Evolutionary conservation across 2,329 filamentous ascomycete genomes (phyloP), one percentile per base, ranked within the genome.

Genomic region (Capronia epimyces): DNA sequence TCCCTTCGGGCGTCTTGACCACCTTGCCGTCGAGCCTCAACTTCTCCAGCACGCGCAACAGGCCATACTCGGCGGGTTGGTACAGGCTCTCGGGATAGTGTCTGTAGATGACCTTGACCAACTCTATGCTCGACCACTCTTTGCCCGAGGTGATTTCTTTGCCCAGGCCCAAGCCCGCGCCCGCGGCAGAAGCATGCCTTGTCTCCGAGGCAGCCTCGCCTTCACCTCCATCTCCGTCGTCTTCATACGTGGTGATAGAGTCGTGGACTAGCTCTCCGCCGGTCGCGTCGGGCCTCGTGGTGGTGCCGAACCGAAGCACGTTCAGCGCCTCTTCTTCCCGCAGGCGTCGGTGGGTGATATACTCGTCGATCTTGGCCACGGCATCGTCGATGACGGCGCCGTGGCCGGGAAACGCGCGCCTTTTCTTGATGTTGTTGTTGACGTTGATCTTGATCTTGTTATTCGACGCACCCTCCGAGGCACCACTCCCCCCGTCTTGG

Each of bases 101-200:
- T 46, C 76, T 78, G 66, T 98, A 98, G 27, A 98, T 88, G 25
- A 86, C 73, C 67, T 86, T 87, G n/a, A 96, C 91, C 57, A 97
- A 74, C 52, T 91, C 87, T 78, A 89, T 84, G 7, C 82, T 76
- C 5, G 78, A 80, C 86, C 85, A 89, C 0, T 68, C 66, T 51
- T 70, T 67, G 12, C 61, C 60, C 27, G 63, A 59, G 7, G 46
- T 32, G 20, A 53, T 2, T 41, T 2, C 67, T 65, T 32, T 58
- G 55, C n/a, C n/a, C n/a, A n/a, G n/a, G n/a, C n/a, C n/a, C n/a
- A n/a, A n/a, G n/a, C n/a, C n/a, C n/a, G n/a, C n/a, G n/a, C n/a
- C n/a, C n/a, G n/a, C n/a, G n/a, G n/a, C 64, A 40, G 40, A 45
- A 42, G 43, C 59, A 60, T 32, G 64, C 56, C 25, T 44, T 48